Evolutionary conservation across 2,329 filamentous ascomycete genomes (phyloP).

Genomic region (Pseudogymnoascus verrucosus): DNA sequence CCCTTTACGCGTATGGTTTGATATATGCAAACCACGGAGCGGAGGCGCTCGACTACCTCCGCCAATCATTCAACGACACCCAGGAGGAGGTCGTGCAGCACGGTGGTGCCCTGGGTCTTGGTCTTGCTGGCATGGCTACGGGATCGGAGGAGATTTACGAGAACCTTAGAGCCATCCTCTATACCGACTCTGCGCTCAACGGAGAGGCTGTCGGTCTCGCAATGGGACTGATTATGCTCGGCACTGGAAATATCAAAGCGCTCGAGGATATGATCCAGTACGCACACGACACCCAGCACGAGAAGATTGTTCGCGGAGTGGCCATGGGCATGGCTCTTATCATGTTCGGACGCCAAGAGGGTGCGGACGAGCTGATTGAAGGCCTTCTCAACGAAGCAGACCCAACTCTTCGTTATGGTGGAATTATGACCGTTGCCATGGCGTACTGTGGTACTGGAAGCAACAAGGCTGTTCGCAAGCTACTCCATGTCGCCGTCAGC

Average conservation of each 20-base stretch:
- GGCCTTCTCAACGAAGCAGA: constrained; percentile 89
- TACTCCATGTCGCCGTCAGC: constrained; percentile 92
- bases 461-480: constrained; percentile 95
- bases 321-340: constrained; percentile 96
- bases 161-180: constrained; percentile 79
- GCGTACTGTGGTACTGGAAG: constrained; percentile 96
- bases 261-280: constrained; percentile 97
- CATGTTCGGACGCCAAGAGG: constrained; percentile 95
- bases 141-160: constrained; percentile 87
- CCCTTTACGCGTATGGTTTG: constrained; percentile 87
- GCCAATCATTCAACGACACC: constrained; percentile 64
- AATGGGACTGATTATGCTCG: constrained; percentile 97
- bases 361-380: constrained; percentile 89
- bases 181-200: constrained; percentile 90
- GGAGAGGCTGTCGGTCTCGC: constrained; percentile 92
- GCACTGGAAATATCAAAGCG: constrained; percentile 90
- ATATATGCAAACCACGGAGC: constrained; percentile 98
- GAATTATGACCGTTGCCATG: constrained; percentile 96
- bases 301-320: constrained; percentile 95
- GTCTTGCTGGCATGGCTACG: constrained; percentile 96
- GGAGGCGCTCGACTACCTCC: constrained; percentile 74
- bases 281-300: constrained; percentile 94
- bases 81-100: constrained; percentile 94
- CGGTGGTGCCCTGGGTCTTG: constrained; percentile 86
- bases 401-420: constrained; percentile 87